Evolutionary conservation across 305 asterid species (phyloP).

Genomic region (Nicotiana rustica): DNA sequence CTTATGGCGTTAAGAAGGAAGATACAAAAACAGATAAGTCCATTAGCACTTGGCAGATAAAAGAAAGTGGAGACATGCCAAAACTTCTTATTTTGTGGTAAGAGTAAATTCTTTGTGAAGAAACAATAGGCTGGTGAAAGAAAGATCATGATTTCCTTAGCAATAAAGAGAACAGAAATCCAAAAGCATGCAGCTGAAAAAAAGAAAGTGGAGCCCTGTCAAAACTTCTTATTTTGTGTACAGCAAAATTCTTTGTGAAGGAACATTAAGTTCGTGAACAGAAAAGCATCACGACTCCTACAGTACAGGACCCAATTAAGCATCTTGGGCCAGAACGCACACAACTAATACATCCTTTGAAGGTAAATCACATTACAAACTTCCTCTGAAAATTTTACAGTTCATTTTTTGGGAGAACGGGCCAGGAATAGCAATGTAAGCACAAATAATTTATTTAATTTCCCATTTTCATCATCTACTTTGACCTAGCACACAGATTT

Average conservation of each 20-base stretch:
- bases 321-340: background rate
- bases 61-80: background rate
- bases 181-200: background rate
- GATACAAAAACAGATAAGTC: background rate
- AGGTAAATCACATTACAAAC: background rate
- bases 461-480: slow-evolving; percentile 2
- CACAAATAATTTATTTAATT: background rate
- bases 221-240: background rate
- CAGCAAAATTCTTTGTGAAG: slow-evolving; percentile 18
- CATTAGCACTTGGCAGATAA: background rate
- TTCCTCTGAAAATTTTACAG: background rate
- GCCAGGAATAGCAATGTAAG: background rate
- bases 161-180: slow-evolving; percentile 18
- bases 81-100: background rate
- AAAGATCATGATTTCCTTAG: slow-evolving; percentile 20
- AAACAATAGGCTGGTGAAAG: background rate
- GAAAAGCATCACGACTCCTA: background rate
- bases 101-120: slow-evolving; percentile 17
- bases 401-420: background rate
- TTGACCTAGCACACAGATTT: background rate
- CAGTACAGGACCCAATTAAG: background rate
- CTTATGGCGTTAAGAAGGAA: background rate
- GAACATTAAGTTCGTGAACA: background rate
- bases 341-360: background rate
- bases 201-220: background rate